Percentiles rank a stretch among this genome's conserved stretches.
Conservation (phyloP, 2,329 filamentous ascomycete species). For the Neopestalotiopsis sp. region DNA sequence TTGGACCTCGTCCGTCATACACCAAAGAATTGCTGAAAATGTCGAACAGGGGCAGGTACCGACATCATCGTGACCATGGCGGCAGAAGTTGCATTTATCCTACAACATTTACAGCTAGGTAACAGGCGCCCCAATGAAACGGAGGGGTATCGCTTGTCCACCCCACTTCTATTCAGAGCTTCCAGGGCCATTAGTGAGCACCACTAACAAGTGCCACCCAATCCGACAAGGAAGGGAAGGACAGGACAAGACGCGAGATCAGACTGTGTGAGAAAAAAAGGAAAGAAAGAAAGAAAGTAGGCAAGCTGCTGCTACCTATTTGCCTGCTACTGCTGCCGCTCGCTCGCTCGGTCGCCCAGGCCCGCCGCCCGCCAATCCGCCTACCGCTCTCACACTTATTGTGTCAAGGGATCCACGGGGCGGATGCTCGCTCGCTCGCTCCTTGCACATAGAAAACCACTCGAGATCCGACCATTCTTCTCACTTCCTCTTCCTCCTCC, state of each 20-base stretch:
- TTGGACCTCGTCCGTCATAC: neutral
- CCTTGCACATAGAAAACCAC: slow-evolving; percentile 12
- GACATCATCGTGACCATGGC: neutral
- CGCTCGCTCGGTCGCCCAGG: neutral
- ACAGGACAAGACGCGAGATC: neutral
- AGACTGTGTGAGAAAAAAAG: neutral
- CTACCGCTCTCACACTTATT: slow-evolving; percentile 8
- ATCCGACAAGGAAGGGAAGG: neutral
- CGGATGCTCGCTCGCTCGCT: neutral
- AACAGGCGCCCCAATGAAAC: neutral
- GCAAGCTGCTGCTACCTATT: neutral
- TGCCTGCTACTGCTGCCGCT: too few species aligned
- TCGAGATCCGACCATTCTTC: neutral
- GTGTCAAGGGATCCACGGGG: slow-evolving; percentile 2
- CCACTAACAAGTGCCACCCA: neutral
- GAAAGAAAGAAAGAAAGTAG: neutral
- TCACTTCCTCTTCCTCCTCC: neutral
- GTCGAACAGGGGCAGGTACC: neutral
- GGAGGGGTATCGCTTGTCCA: slow-evolving; percentile 4
- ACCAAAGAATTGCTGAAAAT: neutral
- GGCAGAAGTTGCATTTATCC: slow-evolving; percentile 12
- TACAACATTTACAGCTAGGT: neutral
- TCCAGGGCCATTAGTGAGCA: slow-evolving; percentile 15
- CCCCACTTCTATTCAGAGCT: neutral
- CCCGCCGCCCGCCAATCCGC: neutral